phyloP scores from a whole-genome alignment of 1,139 yeast species.

The Eremothecium coryli region DNA sequence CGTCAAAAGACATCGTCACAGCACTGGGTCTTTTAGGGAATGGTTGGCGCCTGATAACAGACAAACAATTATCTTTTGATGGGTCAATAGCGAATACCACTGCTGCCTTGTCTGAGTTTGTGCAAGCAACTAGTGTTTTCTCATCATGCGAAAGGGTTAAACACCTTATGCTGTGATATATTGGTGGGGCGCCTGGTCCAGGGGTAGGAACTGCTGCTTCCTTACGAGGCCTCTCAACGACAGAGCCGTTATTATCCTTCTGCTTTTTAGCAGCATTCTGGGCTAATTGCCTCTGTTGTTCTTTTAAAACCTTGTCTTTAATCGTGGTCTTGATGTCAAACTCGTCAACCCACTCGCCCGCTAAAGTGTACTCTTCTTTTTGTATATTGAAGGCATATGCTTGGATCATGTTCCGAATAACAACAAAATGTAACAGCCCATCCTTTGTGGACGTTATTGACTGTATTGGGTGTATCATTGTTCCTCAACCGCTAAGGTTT shows the following conservation, averaged over 20 bases:
- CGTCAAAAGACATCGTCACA: constrained; percentile 49
- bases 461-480: constrained; percentile 63
- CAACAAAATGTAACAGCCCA: constrained; percentile 43
- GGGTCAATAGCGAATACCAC: constrained; percentile 45
- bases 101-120: constrained; percentile 78
- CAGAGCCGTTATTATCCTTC: constrained; percentile 31
- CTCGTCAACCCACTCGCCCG: constrained; percentile 53
- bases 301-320: constrained; percentile 40
- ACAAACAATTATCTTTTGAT: constrained; percentile 32
- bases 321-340: constrained; percentile 36
- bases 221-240: constrained; percentile 28
- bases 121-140: constrained; percentile 51
- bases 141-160: constrained; percentile 47
- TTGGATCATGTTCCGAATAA: constrained; percentile 48
- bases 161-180: constrained; percentile 57
- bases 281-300: constrained; percentile 33
- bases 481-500: too few species aligned
- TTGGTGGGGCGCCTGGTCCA: constrained; percentile 59
- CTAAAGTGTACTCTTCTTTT: constrained; percentile 27
- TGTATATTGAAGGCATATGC: constrained; percentile 35
- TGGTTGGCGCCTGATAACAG: constrained; percentile 57
- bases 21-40: constrained; percentile 90
- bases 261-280: constrained; percentile 30
- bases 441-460: constrained; percentile 37
- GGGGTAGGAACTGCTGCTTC: constrained; percentile 52